These are phyloP conservation scores for Cystobasidiaceae sp. DNA, from an alignment of 1,284 basidiomycete genomes.

Conservation along the genomic window DNA sequence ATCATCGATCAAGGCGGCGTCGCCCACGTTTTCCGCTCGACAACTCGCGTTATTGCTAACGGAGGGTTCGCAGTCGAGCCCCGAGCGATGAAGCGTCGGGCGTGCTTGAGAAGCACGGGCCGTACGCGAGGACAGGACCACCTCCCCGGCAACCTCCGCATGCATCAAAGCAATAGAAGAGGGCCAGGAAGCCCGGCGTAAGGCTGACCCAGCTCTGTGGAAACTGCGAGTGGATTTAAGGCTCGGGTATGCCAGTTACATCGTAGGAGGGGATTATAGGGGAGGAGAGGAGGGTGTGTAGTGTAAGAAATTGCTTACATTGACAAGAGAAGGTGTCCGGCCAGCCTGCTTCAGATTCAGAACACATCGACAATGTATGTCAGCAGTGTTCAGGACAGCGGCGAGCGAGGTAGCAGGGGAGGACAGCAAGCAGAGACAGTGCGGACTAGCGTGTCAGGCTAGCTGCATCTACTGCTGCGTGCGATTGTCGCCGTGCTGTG, in stretches of 20 bases:
- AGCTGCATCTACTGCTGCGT: too few relatives aligned
- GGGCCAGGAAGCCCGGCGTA: slow-evolving; percentile 24
- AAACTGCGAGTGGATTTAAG: slow-evolving; percentile 34
- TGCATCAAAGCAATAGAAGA: neutral
- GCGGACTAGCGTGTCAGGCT: too few relatives aligned
- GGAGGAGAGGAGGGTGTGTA: too few relatives aligned
- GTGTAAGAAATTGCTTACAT: too few relatives aligned
- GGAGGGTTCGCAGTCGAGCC: slow-evolving; percentile 31
- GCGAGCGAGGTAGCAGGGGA: too few relatives aligned
- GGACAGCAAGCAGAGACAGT: too few relatives aligned
- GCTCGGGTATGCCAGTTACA: slow-evolving; percentile 23
- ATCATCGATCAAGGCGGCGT: slow-evolving; percentile 28
- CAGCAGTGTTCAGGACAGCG: too few relatives aligned
- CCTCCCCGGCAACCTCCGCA: neutral
- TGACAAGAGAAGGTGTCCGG: neutral
- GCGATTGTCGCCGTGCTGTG: too few relatives aligned
- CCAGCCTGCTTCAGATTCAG: too few relatives aligned
- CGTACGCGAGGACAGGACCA: slow-evolving; percentile 1
- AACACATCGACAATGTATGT: too few relatives aligned
- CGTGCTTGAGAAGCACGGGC: neutral
- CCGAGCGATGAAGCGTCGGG: neutral
- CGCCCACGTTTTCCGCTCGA: slow-evolving; percentile 17
- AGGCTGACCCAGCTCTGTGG: slow-evolving; percentile 30
- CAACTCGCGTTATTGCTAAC: slow-evolving; percentile 12
- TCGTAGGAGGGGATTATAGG: slow-evolving; percentile 4